Base-by-base conservation (phyloP, 805 yeast genomes). In the Candida saitoana region DNA sequence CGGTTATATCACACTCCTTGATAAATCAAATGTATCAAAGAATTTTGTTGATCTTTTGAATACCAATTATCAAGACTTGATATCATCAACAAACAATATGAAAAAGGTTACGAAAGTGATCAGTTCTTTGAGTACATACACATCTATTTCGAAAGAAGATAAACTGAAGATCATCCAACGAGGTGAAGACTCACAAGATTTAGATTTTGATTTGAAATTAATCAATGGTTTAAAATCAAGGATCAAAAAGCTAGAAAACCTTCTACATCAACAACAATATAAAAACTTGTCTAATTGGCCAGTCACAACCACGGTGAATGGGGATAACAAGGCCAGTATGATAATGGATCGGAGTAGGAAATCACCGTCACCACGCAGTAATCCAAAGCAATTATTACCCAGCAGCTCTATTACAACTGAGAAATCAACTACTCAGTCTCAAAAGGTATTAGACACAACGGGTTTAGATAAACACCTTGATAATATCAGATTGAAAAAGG, bases 211-310 rank as follows among this genome's bases (percentile, higher is more conserved):
- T 44, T 49, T 66, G 34, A 64, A 57, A 34, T 53, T 74, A 9
- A 64, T 84, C 8, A 72, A 72, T 48, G 87, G 86, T 0, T 82
- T 88, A 48, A 83, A 83, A 56, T 61, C 77, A 8, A 67, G 96
- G 40, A 86, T 91, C 32, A 79, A 77, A 47, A 84, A 84, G 50
- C 71, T 91, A 40, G 96, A 89, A 51, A 82, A 78, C 41, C 61
- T 88, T 30, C 63, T 89, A 12, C 93, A 88, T 56, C 87, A 85
- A 47, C 84, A 80, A 41, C 87, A 78, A 48, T 79, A 74, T 53
- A 73, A 74, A 36, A 76, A 79, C 39, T 66, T 79, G 30, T 71
- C 70, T 24, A 74, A 45, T 51, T 71, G 62, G 74, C 77, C 72
- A 3, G 68, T 65, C 6, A 58, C 60, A 6, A 48, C 30, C 3